Conservation (phyloP, 2,329 filamentous ascomycete species). For the Juglanconis oblonga region DNA sequence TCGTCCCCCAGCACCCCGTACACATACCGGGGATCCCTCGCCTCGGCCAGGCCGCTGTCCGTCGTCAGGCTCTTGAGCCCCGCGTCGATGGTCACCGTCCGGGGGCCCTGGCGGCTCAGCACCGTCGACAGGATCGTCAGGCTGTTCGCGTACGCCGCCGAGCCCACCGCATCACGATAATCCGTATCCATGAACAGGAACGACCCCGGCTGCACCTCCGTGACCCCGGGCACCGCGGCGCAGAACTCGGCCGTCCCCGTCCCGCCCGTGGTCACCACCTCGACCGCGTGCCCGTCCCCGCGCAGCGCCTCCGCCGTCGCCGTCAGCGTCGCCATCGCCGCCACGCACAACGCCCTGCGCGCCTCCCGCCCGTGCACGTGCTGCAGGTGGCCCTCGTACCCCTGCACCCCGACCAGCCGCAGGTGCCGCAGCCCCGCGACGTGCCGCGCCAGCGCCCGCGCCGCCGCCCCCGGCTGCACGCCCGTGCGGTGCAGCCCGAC, state of each 20-base stretch:
- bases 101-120: conserved; percentile 42
- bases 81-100: conserved; percentile 44
- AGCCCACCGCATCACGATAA: conserved; percentile 50
- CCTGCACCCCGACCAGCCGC: conserved; percentile 46
- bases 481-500: conserved; percentile 50
- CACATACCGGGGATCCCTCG: conserved; percentile 39
- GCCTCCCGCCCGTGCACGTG: conserved; percentile 44
- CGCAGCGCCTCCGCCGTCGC: conserved; percentile 40
- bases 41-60: conserved; percentile 49
- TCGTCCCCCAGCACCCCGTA: conserved; percentile 47
- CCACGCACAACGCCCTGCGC: conserved; percentile 39
- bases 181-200: conserved; percentile 59
- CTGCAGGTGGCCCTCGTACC: conserved; percentile 53
- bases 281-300: conserved; percentile 39
- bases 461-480: conserved; percentile 39
- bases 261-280: conserved; percentile 50
- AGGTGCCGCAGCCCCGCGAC: conserved; percentile 35
- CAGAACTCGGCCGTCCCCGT: conserved; percentile 54
- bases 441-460: conserved; percentile 36
- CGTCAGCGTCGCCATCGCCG: conserved; percentile 42
- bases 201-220: conserved; percentile 52
- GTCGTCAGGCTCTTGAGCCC: conserved; percentile 50
- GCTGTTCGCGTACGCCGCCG: conserved; percentile 43
- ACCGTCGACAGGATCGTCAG: conserved; percentile 47
- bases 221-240: conserved; percentile 45